These are phyloP conservation scores for Clonostachys rhizophaga DNA, from an alignment of 2,329 filamentous ascomycete genomes.

Conservation along the genomic window DNA sequence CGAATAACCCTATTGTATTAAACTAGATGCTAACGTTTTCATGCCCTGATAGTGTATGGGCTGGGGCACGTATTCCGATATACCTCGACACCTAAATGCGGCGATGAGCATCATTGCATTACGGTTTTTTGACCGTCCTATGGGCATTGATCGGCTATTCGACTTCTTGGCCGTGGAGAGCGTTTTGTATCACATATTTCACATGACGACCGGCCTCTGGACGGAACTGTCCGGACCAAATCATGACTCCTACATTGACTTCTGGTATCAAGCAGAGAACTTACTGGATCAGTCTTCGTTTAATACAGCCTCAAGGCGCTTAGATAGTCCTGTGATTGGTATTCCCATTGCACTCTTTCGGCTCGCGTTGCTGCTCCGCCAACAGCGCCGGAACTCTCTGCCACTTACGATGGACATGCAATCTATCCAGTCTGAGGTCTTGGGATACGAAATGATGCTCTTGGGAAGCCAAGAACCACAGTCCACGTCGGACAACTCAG, in stretches of 20 bases:
- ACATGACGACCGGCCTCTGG: conserved; percentile 11
- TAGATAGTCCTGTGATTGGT: conserved; percentile 13
- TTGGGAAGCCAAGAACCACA: background rate
- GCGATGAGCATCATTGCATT: conserved; percentile 10
- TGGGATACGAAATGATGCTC: background rate
- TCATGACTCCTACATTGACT: conserved; percentile 6
- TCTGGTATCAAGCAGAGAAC: conserved; percentile 10
- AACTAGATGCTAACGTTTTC: too few relatives aligned
- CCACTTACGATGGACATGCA: background rate
- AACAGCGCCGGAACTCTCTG: conserved; percentile 2
- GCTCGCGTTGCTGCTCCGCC: conserved; percentile 4
- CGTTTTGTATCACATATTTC: conserved; percentile 13
- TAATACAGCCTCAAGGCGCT: conserved; percentile 4
- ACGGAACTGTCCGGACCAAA: conserved; percentile 3
- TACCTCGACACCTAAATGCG: conserved; percentile 11
- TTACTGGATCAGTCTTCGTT: conserved; percentile 5
- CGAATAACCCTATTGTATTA: too few relatives aligned
- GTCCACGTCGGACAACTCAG: background rate
- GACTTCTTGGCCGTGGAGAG: conserved; percentile 14
- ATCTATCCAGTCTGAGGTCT: background rate
- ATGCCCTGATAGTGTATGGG: conserved; percentile 8
- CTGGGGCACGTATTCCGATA: conserved; percentile 9
- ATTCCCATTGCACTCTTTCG: conserved; percentile 11
- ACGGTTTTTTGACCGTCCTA: conserved; percentile 4
- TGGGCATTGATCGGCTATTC: conserved; percentile 6